Conservation (phyloP, 225 moss, liverwort and hornwort species). For the Anthoceros angustus region DNA sequence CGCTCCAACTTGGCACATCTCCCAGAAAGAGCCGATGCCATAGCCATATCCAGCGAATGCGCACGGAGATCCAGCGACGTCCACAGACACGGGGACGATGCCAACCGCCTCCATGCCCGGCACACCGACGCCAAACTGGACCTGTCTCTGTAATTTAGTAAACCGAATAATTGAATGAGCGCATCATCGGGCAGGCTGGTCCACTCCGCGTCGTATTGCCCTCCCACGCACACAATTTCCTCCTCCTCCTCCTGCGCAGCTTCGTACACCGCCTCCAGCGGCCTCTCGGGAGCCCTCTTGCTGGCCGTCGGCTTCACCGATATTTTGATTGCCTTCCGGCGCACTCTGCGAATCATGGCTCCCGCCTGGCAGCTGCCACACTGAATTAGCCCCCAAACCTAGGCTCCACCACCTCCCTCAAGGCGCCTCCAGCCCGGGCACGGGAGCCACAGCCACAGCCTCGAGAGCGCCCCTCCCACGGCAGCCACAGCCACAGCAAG, state of each 20-base stretch:
- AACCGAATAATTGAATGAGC: conserved; percentile 49
- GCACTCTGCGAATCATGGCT: conserved; percentile 35
- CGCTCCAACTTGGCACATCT: conserved; percentile 49
- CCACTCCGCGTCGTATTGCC: conserved; percentile 36
- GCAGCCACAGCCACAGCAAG: too few species aligned
- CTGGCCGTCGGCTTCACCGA: conserved; percentile 16
- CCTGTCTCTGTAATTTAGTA: conserved; percentile 65
- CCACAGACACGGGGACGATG: conserved; percentile 47
- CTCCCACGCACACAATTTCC: conserved; percentile 10
- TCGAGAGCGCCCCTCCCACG: too few species aligned
- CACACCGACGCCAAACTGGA: conserved; percentile 73
- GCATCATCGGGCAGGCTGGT: conserved; percentile 55
- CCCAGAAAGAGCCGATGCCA: conserved; percentile 33
- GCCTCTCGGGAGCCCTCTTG: conserved; percentile 12
- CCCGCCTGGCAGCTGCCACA: not conserved
- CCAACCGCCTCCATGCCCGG: conserved; percentile 49
- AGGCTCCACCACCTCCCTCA: too few species aligned
- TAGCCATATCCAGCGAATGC: conserved; percentile 46
- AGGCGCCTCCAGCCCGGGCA: too few species aligned
- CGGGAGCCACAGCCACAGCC: too few species aligned
- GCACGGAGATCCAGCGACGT: conserved; percentile 63
- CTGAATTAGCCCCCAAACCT: too few species aligned
- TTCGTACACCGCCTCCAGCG: conserved; percentile 11
- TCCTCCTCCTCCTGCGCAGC: conserved; percentile 5
- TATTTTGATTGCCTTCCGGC: conserved; percentile 20